Conservation (phyloP, 495 filamentous ascomycete species). For the Cairneyella variabilis region DNA sequence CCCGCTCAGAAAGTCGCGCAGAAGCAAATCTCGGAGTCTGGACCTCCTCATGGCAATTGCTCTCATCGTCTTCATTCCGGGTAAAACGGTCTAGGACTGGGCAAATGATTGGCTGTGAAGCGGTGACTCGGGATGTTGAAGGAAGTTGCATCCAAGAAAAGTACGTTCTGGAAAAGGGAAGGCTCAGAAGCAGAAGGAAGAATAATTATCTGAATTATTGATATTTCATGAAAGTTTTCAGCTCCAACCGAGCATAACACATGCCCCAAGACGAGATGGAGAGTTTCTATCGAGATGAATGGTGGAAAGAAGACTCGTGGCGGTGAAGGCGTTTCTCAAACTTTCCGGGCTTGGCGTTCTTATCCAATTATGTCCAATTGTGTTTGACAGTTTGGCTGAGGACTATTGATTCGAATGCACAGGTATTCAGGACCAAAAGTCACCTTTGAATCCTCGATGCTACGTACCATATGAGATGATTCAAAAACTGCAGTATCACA, state of each 20-base stretch:
- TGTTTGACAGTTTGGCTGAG: conserved; percentile 5
- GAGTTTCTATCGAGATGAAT: conserved; percentile 9
- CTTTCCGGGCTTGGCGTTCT: neutral
- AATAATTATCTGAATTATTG: neutral
- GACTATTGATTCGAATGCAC: neutral
- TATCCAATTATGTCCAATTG: conserved; percentile 14
- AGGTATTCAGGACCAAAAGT: too few relatives aligned
- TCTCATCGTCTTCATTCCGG: conserved; percentile 23
- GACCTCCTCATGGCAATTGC: conserved; percentile 2
- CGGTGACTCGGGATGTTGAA: conserved; percentile 1
- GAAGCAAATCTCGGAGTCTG: conserved; percentile 11
- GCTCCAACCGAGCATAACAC: conserved; percentile 10
- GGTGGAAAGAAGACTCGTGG: conserved; percentile 3
- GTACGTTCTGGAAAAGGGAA: neutral
- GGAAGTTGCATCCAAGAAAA: neutral
- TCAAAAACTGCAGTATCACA: conserved; percentile 8
- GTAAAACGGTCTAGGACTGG: conserved; percentile 13
- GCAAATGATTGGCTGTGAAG: conserved; percentile 15
- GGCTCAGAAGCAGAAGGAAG: too few relatives aligned
- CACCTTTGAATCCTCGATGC: too few relatives aligned
- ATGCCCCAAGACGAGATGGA: conserved; percentile 2
- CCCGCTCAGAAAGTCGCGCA: neutral
- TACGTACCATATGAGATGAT: too few relatives aligned
- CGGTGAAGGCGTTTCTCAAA: conserved; percentile 12
- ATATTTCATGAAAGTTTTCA: neutral